Conservation (phyloP, 306 rosid species). For the Acacia crassicarpa region DNA sequence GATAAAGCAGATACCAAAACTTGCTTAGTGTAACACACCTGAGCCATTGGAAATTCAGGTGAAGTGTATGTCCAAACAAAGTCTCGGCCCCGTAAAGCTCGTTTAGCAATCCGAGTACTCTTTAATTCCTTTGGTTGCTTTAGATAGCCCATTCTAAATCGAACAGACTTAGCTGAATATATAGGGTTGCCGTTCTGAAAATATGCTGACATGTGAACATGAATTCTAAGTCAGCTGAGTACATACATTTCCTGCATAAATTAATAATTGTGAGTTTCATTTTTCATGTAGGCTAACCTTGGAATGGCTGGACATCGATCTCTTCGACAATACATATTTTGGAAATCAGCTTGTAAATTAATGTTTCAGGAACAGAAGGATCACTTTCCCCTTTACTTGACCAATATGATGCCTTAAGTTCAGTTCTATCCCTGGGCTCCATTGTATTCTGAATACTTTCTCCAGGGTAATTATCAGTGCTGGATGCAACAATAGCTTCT, state of each 20-base stretch:
- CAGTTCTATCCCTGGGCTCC: conserved; percentile 47
- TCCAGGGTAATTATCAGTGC: conserved; percentile 60
- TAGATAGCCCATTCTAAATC: conserved; percentile 55
- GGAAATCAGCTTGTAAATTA: conserved; percentile 50
- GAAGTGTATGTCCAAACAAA: conserved; percentile 61
- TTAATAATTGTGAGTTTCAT: conserved; percentile 1
- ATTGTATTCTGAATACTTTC: conserved; percentile 57
- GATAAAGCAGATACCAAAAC: conserved; percentile 8
- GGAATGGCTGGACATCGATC: conserved; percentile 61
- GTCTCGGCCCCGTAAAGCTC: conserved; percentile 15
- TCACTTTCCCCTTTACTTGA: conserved; percentile 65
- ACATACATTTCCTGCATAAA: conserved; percentile 20
- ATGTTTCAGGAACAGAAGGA: conserved; percentile 55
- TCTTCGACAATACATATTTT: conserved; percentile 58
- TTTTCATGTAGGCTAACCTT: conserved; percentile 46
- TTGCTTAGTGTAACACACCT: conserved; percentile 41
- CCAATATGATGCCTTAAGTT: conserved; percentile 55
- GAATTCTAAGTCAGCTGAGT: conserved; percentile 24
- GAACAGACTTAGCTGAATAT: conserved; percentile 63
- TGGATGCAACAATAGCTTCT: conserved; percentile 53
- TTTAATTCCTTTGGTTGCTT: conserved; percentile 19
- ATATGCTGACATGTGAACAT: conserved; percentile 52
- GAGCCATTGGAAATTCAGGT: conserved; percentile 68
- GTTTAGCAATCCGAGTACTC: not conserved
- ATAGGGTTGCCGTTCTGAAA: conserved; percentile 58